Evolutionary conservation across 2,329 filamentous ascomycete genomes (phyloP).

Genomic region (Fusarium abutilonis): DNA sequence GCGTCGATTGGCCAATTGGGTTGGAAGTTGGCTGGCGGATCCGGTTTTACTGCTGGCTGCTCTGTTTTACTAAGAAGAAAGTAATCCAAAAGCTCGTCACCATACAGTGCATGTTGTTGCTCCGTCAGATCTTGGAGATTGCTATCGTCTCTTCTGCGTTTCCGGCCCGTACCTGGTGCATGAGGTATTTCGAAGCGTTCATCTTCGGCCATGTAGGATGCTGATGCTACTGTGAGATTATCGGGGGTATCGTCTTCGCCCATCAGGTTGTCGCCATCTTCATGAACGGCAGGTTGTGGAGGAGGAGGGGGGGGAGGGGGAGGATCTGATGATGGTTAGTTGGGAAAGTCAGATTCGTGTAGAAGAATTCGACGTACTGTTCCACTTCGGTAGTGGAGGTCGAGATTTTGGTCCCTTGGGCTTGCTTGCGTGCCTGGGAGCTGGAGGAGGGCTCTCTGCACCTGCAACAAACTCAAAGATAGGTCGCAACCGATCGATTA

Average conservation of each 20-base stretch:
- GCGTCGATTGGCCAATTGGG: conserved; percentile 94
- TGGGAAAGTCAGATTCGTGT: background rate
- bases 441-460: conserved; percentile 87
- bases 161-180: conserved; percentile 68
- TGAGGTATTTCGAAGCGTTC: conserved; percentile 78
- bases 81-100: conserved; percentile 93
- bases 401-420: conserved; percentile 74
- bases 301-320: conserved; percentile 41
- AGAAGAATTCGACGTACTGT: conserved; percentile 41
- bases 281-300: conserved; percentile 50
- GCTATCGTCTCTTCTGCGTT: conserved; percentile 77
- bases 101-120: conserved; percentile 88
- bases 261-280: conserved; percentile 71
- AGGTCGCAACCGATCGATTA: conserved; percentile 81
- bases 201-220: conserved; percentile 86
- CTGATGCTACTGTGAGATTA: conserved; percentile 83
- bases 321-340: conserved; percentile 36
- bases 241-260: conserved; percentile 85
- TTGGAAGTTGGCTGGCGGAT: conserved; percentile 86
- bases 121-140: conserved; percentile 71
- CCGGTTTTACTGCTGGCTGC: conserved; percentile 74
- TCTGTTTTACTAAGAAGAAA: conserved; percentile 89
- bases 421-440: conserved; percentile 90
- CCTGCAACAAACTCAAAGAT: conserved; percentile 93
- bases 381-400: conserved; percentile 67